phyloP scores from a whole-genome alignment of 2,329 filamentous ascomycete genomes.

The Phaeosphaeriaceae sp. region DNA sequence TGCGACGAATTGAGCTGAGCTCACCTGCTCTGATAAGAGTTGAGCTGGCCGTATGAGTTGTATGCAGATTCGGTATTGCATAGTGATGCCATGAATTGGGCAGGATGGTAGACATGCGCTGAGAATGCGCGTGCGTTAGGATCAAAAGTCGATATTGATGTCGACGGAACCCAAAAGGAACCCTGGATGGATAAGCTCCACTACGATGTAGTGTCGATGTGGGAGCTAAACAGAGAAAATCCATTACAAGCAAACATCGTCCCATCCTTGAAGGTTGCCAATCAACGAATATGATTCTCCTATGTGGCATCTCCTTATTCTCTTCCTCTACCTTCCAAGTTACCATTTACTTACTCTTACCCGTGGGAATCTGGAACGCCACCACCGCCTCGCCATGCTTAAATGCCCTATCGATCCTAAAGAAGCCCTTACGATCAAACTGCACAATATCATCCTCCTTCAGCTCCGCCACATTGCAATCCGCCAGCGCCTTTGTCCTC shows the following conservation, averaged over 20 bases:
- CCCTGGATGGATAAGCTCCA: too few species aligned
- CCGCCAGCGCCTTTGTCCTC: constrained; percentile 76
- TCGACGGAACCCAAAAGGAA: too few species aligned
- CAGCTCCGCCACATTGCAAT: constrained; percentile 78
- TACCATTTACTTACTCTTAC: constrained; percentile 54
- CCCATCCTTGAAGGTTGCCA: too few species aligned
- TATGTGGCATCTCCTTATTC: neutral
- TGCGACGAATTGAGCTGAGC: neutral
- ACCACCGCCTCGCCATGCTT: constrained; percentile 66
- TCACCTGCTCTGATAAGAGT: too few species aligned
- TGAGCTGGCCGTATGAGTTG: neutral
- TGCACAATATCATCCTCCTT: constrained; percentile 93
- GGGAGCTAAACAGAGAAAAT: too few species aligned
- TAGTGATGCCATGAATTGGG: too few species aligned
- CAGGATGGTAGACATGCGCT: too few species aligned
- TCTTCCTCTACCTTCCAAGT: too few species aligned
- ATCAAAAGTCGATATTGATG: too few species aligned
- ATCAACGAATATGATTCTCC: neutral
- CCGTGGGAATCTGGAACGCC: constrained; percentile 74
- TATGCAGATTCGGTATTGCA: neutral
- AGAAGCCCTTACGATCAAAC: constrained; percentile 92
- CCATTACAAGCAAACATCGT: too few species aligned
- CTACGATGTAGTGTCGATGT: too few species aligned
- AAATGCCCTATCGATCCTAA: constrained; percentile 75
- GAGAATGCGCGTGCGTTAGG: too few species aligned